These are phyloP conservation scores for Persicaria tinctoria DNA, from an alignment of 148 eudicot genomes.

Conservation along the genomic window DNA sequence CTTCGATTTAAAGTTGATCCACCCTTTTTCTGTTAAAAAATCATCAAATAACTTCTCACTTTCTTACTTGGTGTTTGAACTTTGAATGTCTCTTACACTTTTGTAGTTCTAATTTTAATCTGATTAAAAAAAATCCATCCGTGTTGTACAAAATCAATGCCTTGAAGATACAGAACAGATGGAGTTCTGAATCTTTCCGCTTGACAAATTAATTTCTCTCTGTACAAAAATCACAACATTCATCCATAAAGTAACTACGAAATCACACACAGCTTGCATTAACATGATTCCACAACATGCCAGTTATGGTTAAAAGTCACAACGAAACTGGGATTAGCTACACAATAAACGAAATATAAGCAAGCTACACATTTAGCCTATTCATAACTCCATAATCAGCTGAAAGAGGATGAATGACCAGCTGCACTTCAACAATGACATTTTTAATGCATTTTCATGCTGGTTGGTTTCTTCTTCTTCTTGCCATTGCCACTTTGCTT, in stretches of 20 bases:
- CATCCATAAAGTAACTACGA: neutral
- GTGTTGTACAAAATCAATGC: neutral
- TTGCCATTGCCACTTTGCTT: constrained; percentile 60
- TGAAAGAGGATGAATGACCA: neutral
- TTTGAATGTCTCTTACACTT: no score
- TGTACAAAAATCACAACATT: neutral
- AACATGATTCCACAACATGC: neutral
- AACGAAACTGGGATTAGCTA: neutral
- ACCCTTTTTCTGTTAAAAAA: no score
- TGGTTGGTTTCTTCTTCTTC: constrained; percentile 55
- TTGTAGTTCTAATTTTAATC: neutral
- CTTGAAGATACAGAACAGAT: neutral
- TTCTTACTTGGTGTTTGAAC: no score
- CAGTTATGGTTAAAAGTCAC: neutral
- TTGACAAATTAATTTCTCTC: neutral
- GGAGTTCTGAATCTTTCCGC: neutral
- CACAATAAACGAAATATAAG: neutral
- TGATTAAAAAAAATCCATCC: neutral
- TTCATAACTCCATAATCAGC: constrained; percentile 4
- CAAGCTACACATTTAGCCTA: constrained; percentile 9
- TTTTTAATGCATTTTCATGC: neutral
- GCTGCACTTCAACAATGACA: neutral
- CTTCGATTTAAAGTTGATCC: no score
- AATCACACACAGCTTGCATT: neutral
- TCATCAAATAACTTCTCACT: no score